These are phyloP conservation scores for Lentinula detonsa DNA, from an alignment of 768 basidiomycete species.

Conservation along the genomic window DNA sequence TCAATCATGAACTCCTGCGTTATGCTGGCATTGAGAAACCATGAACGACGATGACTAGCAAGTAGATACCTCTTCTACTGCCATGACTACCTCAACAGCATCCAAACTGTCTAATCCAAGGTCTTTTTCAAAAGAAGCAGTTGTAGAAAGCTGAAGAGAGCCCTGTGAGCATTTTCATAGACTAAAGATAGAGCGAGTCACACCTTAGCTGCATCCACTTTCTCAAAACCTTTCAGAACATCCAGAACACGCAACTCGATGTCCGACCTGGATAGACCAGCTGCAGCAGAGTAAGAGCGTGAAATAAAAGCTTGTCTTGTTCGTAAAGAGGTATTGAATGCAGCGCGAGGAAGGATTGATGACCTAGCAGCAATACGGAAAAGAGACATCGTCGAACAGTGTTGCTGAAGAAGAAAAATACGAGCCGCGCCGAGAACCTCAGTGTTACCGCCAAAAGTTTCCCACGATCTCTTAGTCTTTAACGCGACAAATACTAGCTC, in stretches of 20 bases:
- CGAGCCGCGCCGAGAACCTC: background rate
- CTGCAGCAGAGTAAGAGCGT: slow-evolving; percentile 60
- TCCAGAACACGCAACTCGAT: slow-evolving; percentile 76
- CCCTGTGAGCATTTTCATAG: background rate
- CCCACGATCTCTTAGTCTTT: background rate
- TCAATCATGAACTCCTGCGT: slow-evolving; percentile 92
- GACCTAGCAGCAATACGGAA: slow-evolving; percentile 44
- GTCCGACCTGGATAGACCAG: slow-evolving; percentile 57
- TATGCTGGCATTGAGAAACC: background rate
- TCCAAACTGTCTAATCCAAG: slow-evolving; percentile 94
- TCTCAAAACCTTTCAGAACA: slow-evolving; percentile 85
- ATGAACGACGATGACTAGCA: slow-evolving; percentile 1
- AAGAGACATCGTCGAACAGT: slow-evolving; percentile 41
- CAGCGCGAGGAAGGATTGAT: slow-evolving; percentile 34
- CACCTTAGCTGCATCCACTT: slow-evolving; percentile 75
- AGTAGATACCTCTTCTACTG: slow-evolving; percentile 78
- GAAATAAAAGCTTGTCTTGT: slow-evolving; percentile 32
- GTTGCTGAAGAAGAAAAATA: background rate
- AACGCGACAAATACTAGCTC: slow-evolving; percentile 1
- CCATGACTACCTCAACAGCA: slow-evolving; percentile 98
- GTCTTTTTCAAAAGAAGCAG: slow-evolving; percentile 71
- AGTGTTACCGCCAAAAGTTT: background rate
- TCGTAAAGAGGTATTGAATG: slow-evolving; percentile 27
- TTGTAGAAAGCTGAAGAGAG: slow-evolving; percentile 49
- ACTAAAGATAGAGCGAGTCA: slow-evolving; percentile 1